Conservation (phyloP, 2,329 filamentous ascomycete species). For the Cadophora gregata region DNA sequence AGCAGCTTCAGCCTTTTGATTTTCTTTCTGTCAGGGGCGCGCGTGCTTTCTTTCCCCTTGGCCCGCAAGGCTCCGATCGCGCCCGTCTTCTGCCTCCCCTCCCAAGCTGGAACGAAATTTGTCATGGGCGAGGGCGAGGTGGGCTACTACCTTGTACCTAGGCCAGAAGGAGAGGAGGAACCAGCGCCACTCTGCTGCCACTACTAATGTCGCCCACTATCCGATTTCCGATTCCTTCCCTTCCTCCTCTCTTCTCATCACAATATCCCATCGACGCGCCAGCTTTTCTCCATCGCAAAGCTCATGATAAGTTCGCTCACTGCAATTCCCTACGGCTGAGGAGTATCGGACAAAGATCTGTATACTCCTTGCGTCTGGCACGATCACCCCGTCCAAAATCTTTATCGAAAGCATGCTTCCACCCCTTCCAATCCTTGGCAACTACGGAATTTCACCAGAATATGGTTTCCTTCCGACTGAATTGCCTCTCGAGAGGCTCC, state of each 20-base stretch:
- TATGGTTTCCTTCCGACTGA: constrained; percentile 89
- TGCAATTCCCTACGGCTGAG: constrained; percentile 58
- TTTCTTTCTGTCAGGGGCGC: too few relatives aligned
- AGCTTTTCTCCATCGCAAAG: constrained; percentile 4
- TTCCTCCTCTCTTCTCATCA: constrained; percentile 14
- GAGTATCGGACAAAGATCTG: constrained; percentile 64
- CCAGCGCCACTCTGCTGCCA: constrained; percentile 13
- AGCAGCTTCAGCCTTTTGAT: constrained; percentile 12
- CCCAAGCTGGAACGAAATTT: constrained; percentile 18
- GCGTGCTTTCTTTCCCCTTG: constrained; percentile 4
- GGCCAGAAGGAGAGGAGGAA: background rate
- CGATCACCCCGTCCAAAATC: constrained; percentile 32
- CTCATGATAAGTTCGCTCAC: constrained; percentile 36
- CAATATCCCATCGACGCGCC: background rate
- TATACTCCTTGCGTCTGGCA: constrained; percentile 70
- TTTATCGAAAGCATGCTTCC: constrained; percentile 53
- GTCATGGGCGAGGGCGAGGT: constrained; percentile 16
- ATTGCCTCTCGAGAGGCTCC: constrained; percentile 78
- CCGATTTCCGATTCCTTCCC: background rate
- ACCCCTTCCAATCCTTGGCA: constrained; percentile 66
- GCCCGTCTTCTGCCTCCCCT: constrained; percentile 21
- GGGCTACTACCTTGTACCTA: too few relatives aligned
- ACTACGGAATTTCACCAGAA: constrained; percentile 79
- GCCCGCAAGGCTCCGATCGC: constrained; percentile 19
- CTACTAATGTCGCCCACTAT: constrained; percentile 18